Evolutionary conservation across 768 basidiomycete genomes (phyloP).

Genomic region (Suillus bovinus): DNA sequence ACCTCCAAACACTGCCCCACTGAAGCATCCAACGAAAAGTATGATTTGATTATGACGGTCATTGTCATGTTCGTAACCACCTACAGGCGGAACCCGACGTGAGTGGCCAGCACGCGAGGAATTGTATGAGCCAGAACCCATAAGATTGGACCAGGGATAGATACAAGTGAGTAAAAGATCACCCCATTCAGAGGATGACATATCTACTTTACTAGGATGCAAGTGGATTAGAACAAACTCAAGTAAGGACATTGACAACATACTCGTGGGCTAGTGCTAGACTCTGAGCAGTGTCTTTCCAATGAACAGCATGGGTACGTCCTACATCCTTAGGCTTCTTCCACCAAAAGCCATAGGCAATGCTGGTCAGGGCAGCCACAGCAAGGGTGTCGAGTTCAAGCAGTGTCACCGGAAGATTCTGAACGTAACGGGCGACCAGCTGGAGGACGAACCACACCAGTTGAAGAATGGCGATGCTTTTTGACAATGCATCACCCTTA

Average conservation of each 20-base stretch:
- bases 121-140: too few relatives aligned
- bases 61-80: too few relatives aligned
- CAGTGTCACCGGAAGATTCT: slow-evolving; percentile 32
- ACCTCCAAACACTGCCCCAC: slow-evolving; percentile 22
- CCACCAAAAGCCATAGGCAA: slow-evolving; percentile 39
- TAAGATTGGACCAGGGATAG: too few relatives aligned
- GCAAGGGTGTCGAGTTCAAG: slow-evolving; percentile 57
- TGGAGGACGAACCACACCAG: slow-evolving; percentile 38
- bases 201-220: neutral
- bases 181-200: too few relatives aligned
- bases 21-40: too few relatives aligned
- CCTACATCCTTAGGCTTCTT: slow-evolving; percentile 38
- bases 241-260: neutral
- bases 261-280: neutral
- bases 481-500: slow-evolving; percentile 33
- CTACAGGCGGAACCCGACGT: too few relatives aligned
- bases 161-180: too few relatives aligned
- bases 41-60: too few relatives aligned
- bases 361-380: slow-evolving; percentile 30
- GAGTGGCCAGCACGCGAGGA: too few relatives aligned
- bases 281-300: neutral
- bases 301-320: slow-evolving; percentile 11
- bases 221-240: neutral
- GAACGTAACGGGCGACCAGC: slow-evolving; percentile 24
- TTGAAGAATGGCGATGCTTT: slow-evolving; percentile 36